Evolutionary conservation across 257 asterid genomes (phyloP), one percentile per base, ranked within the genome.

Genomic region (Nicotiana tomentosiformis): DNA sequence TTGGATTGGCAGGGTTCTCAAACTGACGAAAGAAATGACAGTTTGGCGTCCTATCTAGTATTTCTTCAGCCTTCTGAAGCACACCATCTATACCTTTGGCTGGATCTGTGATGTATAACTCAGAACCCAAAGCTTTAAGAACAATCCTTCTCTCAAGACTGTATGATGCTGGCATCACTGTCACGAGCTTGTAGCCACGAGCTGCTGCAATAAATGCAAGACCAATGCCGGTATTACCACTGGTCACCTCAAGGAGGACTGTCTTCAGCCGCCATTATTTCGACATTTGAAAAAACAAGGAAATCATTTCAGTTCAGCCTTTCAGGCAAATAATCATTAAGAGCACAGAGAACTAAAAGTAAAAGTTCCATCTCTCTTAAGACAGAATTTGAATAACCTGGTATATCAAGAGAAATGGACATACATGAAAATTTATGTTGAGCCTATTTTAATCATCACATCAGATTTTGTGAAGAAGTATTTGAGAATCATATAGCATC

Each of bases 151-250:
- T 87, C 74, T 89, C 92, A 1, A 87, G 68, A 83, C 92, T 89
- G 66, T 51, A 86, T 1, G 78, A 83, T 62, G 85, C 72, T 65
- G 92, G 92, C 92, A 89, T 89, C 16, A 87, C 66, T 49, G 80
- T n/a, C n/a, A 74, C 68, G 29, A 89, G 92, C 58, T 87, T 89
- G 81, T 89, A 87, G 65, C 92, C 92, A 79, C 61, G 83, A 56
- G 86, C 57, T 64, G 89, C 89, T 1, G 92, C 90, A 81, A 89
- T 20, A 80, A 69, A 89, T 43, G 90, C 90, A 26, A 89, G 92
- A 81, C 89, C 92, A 72, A 89, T 89, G 43, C 90, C 92, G 0
- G 90, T 89, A 84, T 89, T 89, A 20, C 90, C 92, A 78, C 92
- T 46, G 56, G 92, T 89, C 23, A 78, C 83, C 82, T 89, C 92